Base-by-base conservation (phyloP, 495 filamentous ascomycete genomes). In the Xylaria intraflava region DNA sequence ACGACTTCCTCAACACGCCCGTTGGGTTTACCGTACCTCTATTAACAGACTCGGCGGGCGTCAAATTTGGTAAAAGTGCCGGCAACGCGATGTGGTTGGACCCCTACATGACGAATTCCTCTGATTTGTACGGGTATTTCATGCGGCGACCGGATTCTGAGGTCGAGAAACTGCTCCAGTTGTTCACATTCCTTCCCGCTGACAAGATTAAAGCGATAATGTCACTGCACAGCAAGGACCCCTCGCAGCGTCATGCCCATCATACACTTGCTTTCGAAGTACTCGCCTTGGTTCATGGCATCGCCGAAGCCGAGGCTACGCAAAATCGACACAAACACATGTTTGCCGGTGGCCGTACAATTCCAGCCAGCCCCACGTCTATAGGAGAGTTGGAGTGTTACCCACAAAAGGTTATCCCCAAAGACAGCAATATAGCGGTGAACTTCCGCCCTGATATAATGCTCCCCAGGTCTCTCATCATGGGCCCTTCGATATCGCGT, bases 51-150 rank as follows among this genome's bases (percentile, higher is more conserved):
- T 73, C 89, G 2, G 80, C 83, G 2, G 94, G 94, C 3, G 81
- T 79, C 62, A 99, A 99, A 69, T 90, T 97, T 64, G 93, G 93
- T 16, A 99, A 99, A 69, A 94, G 86, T 49, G 86, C 90, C 16
- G 92, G 90, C 12, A 97, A 96, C 66, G 91, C 94, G 2, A 71
- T 99, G 19, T 97, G 93, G 93, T 80, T 99, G 2, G 89, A 96
- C 66, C 76, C 71, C 47, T 83, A 82, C 57, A 79, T 87, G 78
- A 96, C 92, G 0, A 82, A 78, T 20, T 69, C 81, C 0, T 97
- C 91, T 58, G 88, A 96, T 53, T 76, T 97, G 2, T 97, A 97
- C 67, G 73, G 75, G 23, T 97, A 88, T 75, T 93, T 96, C 53
- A 75, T 95, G 27, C 80, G 86, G n/a, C 86, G 83, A 0, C 74